Conservation (phyloP, 768 basidiomycete species). For the Sutorius australiensis region DNA sequence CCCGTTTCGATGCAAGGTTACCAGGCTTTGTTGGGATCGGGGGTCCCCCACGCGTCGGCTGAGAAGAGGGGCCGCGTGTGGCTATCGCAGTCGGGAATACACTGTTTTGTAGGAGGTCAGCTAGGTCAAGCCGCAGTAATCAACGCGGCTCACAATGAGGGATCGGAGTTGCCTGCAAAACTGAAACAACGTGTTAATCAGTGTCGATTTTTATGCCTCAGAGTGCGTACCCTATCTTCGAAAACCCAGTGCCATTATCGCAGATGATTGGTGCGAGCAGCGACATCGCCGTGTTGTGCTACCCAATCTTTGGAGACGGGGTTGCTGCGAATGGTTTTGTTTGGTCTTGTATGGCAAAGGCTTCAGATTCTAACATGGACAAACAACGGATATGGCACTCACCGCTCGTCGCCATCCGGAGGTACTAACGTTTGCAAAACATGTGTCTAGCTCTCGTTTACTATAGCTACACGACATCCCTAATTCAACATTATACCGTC, state of each 20-base stretch:
- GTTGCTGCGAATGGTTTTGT: slow-evolving; percentile 16
- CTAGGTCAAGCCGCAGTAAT: slow-evolving; percentile 3
- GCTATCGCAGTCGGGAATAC: slow-evolving; percentile 99
- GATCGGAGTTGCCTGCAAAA: slow-evolving; percentile 98
- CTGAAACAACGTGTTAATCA: slow-evolving; percentile 39
- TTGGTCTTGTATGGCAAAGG: slow-evolving; percentile 22
- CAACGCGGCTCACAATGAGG: slow-evolving; percentile 75
- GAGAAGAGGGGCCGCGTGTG: slow-evolving; percentile 65
- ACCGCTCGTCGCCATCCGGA: neutral
- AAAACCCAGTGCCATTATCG: slow-evolving; percentile 96
- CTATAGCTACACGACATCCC: no score
- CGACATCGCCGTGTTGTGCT: slow-evolving; percentile 52
- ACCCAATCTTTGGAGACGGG: slow-evolving; percentile 7
- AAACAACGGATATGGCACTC: slow-evolving; percentile 16
- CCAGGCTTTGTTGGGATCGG: slow-evolving; percentile 82
- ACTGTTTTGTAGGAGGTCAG: slow-evolving; percentile 35
- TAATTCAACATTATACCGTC: neutral
- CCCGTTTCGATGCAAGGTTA: slow-evolving; percentile 92
- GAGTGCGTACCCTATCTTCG: slow-evolving; percentile 83
- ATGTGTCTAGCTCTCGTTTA: neutral
- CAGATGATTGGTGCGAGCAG: slow-evolving; percentile 91
- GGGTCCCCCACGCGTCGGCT: slow-evolving; percentile 62
- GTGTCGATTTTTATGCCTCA: neutral
- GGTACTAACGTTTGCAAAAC: neutral
- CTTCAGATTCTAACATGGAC: slow-evolving; percentile 22